Evolutionary conservation across 768 basidiomycete species (phyloP).

Genomic region (Hericium erinaceus): DNA sequence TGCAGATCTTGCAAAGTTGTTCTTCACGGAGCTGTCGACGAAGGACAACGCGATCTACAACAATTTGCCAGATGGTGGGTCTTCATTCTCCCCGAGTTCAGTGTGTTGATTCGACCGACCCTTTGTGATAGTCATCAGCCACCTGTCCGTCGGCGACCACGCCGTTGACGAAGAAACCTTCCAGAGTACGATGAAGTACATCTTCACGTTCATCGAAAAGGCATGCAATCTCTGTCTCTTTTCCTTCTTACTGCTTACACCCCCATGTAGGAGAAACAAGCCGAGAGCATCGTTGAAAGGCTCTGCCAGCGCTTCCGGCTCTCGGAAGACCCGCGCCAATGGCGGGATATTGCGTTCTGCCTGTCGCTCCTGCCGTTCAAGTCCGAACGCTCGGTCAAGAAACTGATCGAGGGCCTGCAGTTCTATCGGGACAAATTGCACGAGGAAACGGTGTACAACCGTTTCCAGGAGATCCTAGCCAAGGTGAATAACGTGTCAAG

Average conservation of each 20-base stretch:
- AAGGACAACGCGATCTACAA: constrained; percentile 99
- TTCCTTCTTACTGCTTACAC: background rate
- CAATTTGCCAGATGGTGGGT: constrained; percentile 88
- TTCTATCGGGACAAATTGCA: constrained; percentile 96
- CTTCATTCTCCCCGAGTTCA: background rate
- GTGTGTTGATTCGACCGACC: background rate
- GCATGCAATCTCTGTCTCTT: constrained; percentile 27
- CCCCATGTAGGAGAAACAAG: constrained; percentile 83
- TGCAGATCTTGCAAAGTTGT: constrained; percentile 91
- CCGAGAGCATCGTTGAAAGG: constrained; percentile 94
- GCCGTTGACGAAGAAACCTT: constrained; percentile 90
- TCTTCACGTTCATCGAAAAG: constrained; percentile 97
- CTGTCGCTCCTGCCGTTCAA: constrained; percentile 93
- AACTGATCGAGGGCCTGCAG: constrained; percentile 84
- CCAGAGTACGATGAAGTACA: constrained; percentile 88
- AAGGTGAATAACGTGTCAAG: constrained; percentile 42
- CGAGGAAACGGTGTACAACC: constrained; percentile 68
- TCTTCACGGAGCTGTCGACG: constrained; percentile 92
- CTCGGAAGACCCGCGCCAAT: constrained; percentile 84
- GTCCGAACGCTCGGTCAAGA: constrained; percentile 93
- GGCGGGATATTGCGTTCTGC: constrained; percentile 96
- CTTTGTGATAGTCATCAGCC: constrained; percentile 71
- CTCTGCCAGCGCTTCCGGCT: constrained; percentile 92
- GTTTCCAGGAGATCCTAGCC: constrained; percentile 83
- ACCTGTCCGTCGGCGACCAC: constrained; percentile 83